phyloP scores from a whole-genome alignment of 495 filamentous ascomycete genomes.

The Choiromyces venosus region DNA sequence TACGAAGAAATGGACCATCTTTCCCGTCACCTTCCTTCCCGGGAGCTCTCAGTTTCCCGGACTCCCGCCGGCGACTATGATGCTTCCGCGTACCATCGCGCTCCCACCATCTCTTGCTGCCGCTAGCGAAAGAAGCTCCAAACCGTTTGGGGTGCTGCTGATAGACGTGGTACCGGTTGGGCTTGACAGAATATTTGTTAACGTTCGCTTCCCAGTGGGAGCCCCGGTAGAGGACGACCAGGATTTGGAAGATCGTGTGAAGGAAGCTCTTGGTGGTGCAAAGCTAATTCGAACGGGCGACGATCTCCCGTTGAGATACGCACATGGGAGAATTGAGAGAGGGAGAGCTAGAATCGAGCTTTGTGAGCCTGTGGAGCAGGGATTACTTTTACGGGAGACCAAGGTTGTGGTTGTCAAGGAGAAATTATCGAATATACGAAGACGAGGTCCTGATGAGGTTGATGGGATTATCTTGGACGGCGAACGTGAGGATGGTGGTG shows the following conservation, averaged over 20 bases:
- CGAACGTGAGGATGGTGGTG: slow-evolving; percentile 59
- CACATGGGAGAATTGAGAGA: slow-evolving; percentile 62
- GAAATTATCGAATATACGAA: slow-evolving; percentile 43
- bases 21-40: slow-evolving; percentile 59
- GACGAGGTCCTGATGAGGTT: slow-evolving; percentile 43
- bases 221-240: slow-evolving; percentile 62
- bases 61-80: slow-evolving; percentile 65
- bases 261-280: slow-evolving; percentile 69
- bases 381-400: slow-evolving; percentile 63
- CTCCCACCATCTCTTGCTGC: slow-evolving; percentile 58
- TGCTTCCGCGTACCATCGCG: slow-evolving; percentile 75
- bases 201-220: slow-evolving; percentile 41
- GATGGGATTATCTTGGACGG: slow-evolving; percentile 45
- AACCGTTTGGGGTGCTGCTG: slow-evolving; percentile 71
- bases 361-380: slow-evolving; percentile 72
- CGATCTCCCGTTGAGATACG: slow-evolving; percentile 77
- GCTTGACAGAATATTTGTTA: slow-evolving; percentile 79
- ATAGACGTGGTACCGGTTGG: slow-evolving; percentile 72
- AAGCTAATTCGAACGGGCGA: slow-evolving; percentile 79
- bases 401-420: slow-evolving; percentile 62
- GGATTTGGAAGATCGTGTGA: slow-evolving; percentile 60
- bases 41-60: slow-evolving; percentile 49
- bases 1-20: slow-evolving; percentile 65
- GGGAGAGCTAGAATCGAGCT: slow-evolving; percentile 63
- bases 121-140: slow-evolving; percentile 54